Percentiles rank a stretch among this genome's conserved stretches.
Evolutionary conservation across 1,284 basidiomycete species (phyloP).

Genomic region (Leccinum angustisporum): DNA sequence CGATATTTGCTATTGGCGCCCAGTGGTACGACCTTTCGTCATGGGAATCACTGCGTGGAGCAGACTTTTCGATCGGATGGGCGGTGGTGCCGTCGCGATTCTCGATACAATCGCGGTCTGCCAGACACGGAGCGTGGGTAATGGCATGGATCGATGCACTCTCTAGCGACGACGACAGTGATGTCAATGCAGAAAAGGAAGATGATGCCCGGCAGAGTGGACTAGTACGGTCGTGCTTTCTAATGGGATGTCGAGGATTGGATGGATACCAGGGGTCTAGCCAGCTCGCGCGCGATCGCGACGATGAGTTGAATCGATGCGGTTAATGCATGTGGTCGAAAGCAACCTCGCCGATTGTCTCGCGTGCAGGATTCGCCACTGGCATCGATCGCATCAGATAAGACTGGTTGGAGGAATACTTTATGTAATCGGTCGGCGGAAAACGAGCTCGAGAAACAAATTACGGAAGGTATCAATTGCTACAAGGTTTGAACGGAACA

Average conservation of each 20-base stretch:
- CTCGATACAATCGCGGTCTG: not conserved
- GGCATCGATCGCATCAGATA: constrained; percentile 19
- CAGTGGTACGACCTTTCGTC: constrained; percentile 1
- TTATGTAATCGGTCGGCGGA: not conserved
- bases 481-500: constrained; percentile 9
- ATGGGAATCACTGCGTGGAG: not conserved
- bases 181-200: constrained; percentile 6
- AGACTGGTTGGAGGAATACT: not conserved
- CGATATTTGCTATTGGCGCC: constrained; percentile 11
- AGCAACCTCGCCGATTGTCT: not conserved
- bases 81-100: not conserved
- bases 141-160: no score
- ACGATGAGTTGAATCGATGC: not conserved
- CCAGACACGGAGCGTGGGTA: not conserved
- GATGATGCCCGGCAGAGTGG: not conserved
- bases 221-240: not conserved
- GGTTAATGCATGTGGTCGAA: not conserved
- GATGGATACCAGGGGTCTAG: not conserved
- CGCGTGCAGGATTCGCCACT: constrained; percentile 1
- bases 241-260: not conserved
- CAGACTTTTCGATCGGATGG: constrained; percentile 1
- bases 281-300: not conserved
- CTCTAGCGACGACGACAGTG: not conserved
- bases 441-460: not conserved
- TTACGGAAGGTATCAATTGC: constrained; percentile 1